phyloP scores from a whole-genome alignment of 805 yeast genomes.

The Kodamaea kaohsiungensis region DNA sequence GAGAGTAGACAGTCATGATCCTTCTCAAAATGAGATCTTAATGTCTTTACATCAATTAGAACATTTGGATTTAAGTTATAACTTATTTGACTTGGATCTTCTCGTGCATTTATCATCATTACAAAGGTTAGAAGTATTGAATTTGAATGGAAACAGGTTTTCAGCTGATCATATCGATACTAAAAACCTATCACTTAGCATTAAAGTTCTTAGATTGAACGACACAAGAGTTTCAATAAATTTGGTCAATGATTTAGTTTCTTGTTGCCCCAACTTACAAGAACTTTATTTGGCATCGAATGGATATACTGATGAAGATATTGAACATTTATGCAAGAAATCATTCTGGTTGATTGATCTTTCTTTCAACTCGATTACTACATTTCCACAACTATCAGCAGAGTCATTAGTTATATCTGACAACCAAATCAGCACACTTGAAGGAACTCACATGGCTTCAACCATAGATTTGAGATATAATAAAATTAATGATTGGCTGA shows the following conservation, averaged over 20 bases:
- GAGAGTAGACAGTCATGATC: slow-evolving; percentile 23
- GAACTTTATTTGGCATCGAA: slow-evolving; percentile 38
- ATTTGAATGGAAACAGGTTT: slow-evolving; percentile 58
- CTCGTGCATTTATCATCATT: slow-evolving; percentile 40
- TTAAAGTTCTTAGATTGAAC: slow-evolving; percentile 21
- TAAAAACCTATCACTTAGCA: neutral
- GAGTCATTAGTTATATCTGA: slow-evolving; percentile 32
- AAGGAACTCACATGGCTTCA: neutral
- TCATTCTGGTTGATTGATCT: slow-evolving; percentile 25
- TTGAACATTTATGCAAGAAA: slow-evolving; percentile 9
- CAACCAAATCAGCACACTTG: slow-evolving; percentile 29
- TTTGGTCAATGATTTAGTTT: slow-evolving; percentile 18
- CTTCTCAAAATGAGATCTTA: slow-evolving; percentile 15
- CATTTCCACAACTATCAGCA: slow-evolving; percentile 23
- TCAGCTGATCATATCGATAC: neutral
- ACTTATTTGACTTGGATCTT: slow-evolving; percentile 42
- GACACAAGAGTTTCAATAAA: slow-evolving; percentile 22
- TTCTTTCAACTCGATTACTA: slow-evolving; percentile 43
- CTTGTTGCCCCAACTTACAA: slow-evolving; percentile 40
- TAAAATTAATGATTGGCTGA: slow-evolving; percentile 45
- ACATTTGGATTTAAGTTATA: slow-evolving; percentile 59
- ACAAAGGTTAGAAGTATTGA: slow-evolving; percentile 40
- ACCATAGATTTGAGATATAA: slow-evolving; percentile 56
- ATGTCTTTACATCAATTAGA: slow-evolving; percentile 15
- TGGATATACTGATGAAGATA: slow-evolving; percentile 21